Conservation (phyloP, 768 basidiomycete species). For the Leccinum uliginosum region DNA sequence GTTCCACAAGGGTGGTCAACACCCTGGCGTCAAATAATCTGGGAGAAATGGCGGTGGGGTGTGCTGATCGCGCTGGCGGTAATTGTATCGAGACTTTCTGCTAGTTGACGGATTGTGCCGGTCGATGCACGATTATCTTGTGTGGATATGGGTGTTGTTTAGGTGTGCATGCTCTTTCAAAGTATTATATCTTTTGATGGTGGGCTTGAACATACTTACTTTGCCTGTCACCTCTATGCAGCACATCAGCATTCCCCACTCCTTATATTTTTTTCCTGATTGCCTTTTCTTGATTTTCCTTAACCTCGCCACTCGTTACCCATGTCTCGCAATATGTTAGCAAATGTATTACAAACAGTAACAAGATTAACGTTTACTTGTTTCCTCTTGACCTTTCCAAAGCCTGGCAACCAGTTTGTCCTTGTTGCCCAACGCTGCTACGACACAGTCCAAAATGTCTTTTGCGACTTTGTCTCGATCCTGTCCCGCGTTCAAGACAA, state of each 20-base stretch:
- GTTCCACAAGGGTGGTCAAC: slow-evolving; percentile 50
- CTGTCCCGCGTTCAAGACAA: slow-evolving; percentile 54
- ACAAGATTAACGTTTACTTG: slow-evolving; percentile 8
- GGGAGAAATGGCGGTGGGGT: slow-evolving; percentile 86
- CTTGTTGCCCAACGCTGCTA: slow-evolving; percentile 37
- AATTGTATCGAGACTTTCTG: slow-evolving; percentile 70
- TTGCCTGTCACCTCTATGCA: slow-evolving; percentile 5
- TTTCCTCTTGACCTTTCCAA: slow-evolving; percentile 35
- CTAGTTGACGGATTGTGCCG: slow-evolving; percentile 30
- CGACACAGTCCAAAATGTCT: slow-evolving; percentile 52
- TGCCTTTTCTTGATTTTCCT: slow-evolving; percentile 8
- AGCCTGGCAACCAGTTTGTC: slow-evolving; percentile 43
- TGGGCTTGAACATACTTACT: slow-evolving; percentile 12
- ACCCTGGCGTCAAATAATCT: slow-evolving; percentile 61
- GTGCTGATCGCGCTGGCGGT: slow-evolving; percentile 74
- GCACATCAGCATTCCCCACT: slow-evolving; percentile 9
- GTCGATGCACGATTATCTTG: slow-evolving; percentile 3
- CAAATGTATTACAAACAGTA: slow-evolving; percentile 23
- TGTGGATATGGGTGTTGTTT: slow-evolving; percentile 18
- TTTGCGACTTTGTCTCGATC: slow-evolving; percentile 45
- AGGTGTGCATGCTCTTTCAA: slow-evolving; percentile 16
- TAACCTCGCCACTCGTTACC: slow-evolving; percentile 17
- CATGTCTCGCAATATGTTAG: slow-evolving; percentile 20
- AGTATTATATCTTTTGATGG: slow-evolving; percentile 16
- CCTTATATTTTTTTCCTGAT: slow-evolving; percentile 7